Evolutionary conservation across 441 rosid species (phyloP).

Genomic region (Populus hybrid): DNA sequence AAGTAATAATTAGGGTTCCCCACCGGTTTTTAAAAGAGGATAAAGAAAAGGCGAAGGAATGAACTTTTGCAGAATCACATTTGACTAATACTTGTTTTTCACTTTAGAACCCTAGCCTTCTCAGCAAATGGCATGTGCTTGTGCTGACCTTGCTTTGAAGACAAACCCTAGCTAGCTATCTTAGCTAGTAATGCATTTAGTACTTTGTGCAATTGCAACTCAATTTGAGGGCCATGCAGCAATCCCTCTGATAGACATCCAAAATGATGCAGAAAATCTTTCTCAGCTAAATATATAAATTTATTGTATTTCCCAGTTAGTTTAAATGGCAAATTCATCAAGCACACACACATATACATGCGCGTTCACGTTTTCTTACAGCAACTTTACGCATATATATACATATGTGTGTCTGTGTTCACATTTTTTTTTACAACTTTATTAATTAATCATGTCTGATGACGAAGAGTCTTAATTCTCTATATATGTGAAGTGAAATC

Average conservation of each 20-base stretch:
- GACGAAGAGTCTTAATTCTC: not conserved
- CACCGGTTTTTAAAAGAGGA: conserved; percentile 21
- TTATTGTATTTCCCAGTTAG: not conserved
- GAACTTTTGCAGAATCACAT: conserved; percentile 36
- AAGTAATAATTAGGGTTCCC: conserved; percentile 11
- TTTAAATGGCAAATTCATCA: not conserved
- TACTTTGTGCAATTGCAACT: not conserved
- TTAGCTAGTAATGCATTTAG: not conserved
- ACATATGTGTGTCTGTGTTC: too few species aligned
- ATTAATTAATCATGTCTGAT: too few species aligned
- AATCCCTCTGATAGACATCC: not conserved
- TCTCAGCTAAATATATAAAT: too few species aligned
- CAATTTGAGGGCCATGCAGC: not conserved
- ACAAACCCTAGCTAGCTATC: not conserved
- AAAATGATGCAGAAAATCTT: not conserved
- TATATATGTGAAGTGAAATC: not conserved
- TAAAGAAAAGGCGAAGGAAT: conserved; percentile 24
- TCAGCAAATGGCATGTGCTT: conserved; percentile 29
- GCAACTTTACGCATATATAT: too few species aligned
- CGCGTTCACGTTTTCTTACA: too few species aligned
- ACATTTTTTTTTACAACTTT: too few species aligned
- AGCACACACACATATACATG: not conserved
- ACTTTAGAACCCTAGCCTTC: conserved; percentile 30
- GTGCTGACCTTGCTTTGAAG: conserved; percentile 5
- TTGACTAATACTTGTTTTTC: conserved; percentile 30